Evolutionary conservation across 352 stramenopile species (phyloP).

Genomic region (Pythium chondricola): DNA sequence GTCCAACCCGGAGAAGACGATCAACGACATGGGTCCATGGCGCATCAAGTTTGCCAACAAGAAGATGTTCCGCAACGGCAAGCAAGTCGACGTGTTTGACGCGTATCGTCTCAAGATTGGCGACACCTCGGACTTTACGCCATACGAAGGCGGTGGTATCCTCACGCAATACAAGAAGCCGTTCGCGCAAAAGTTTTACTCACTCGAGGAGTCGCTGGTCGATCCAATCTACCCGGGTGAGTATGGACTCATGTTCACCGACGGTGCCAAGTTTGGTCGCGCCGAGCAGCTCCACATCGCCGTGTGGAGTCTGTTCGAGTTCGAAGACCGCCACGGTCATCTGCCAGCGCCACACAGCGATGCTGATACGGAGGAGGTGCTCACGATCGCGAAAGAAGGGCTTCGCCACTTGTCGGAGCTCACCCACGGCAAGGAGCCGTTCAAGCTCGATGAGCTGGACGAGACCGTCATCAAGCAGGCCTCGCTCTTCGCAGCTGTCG

Average conservation of each 20-base stretch:
- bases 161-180: slow-evolving; percentile 83
- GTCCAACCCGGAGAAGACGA: slow-evolving; percentile 53
- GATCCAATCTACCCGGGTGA: slow-evolving; percentile 61
- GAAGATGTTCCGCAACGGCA: slow-evolving; percentile 82
- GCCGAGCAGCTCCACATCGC: slow-evolving; percentile 76
- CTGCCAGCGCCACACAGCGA: slow-evolving; percentile 64
- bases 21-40: slow-evolving; percentile 67
- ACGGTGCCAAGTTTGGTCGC: slow-evolving; percentile 83
- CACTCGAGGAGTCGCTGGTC: slow-evolving; percentile 62
- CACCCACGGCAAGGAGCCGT: slow-evolving; percentile 44
- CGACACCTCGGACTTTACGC: slow-evolving; percentile 74
- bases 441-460: slow-evolving; percentile 66
- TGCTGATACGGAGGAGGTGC: slow-evolving; percentile 50
- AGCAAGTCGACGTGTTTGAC: slow-evolving; percentile 82
- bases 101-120: slow-evolving; percentile 78
- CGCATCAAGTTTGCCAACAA: slow-evolving; percentile 81
- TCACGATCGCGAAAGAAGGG: slow-evolving; percentile 56
- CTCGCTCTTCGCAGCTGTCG: slow-evolving; percentile 48
- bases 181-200: slow-evolving; percentile 69
- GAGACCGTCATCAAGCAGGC: slow-evolving; percentile 57
- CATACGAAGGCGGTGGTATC: slow-evolving; percentile 73
- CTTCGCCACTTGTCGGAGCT: slow-evolving; percentile 63
- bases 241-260: slow-evolving; percentile 82
- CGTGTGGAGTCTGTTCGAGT: slow-evolving; percentile 75
- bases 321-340: slow-evolving; percentile 59